Evolutionary conservation across 2,329 filamentous ascomycete species (phyloP).

Genomic region (Venturia carpophila): DNA sequence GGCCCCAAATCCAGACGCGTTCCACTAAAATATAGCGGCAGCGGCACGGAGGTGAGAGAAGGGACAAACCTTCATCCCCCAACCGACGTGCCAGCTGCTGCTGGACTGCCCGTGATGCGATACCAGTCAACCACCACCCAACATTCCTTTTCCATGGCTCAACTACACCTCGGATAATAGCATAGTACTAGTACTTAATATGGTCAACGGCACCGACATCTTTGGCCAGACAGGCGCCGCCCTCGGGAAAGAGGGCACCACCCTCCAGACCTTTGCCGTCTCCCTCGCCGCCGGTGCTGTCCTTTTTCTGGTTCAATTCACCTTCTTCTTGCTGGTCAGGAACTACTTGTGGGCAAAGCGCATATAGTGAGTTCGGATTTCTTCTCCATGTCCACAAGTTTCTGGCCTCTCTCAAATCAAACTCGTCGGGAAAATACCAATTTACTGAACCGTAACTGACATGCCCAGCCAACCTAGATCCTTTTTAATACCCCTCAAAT

Average conservation of each 20-base stretch:
- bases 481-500: slow-evolving; percentile 26
- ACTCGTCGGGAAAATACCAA: too few species aligned
- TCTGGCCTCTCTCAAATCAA: too few species aligned
- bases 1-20: not conserved
- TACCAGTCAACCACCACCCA: not conserved
- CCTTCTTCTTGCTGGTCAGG: slow-evolving; percentile 24
- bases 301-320: slow-evolving; percentile 25
- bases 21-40: not conserved
- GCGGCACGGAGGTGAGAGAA: not conserved
- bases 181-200: not conserved
- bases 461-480: slow-evolving; percentile 23
- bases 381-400: not conserved
- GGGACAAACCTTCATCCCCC: not conserved
- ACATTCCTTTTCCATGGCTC: not conserved
- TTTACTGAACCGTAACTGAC: not conserved
- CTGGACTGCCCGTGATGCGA: not conserved
- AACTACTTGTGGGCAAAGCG: slow-evolving; percentile 26
- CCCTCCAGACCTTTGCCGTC: slow-evolving; percentile 26
- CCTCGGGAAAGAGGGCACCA: slow-evolving; percentile 25
- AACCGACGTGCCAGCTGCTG: not conserved
- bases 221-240: slow-evolving; percentile 26
- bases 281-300: slow-evolving; percentile 26
- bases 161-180: not conserved
- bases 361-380: not conserved
- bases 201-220: slow-evolving; percentile 19